These are phyloP conservation scores for Aaosphaeria pasadenensis DNA, from an alignment of 2,329 filamentous ascomycete species.

Conservation along the genomic window DNA sequence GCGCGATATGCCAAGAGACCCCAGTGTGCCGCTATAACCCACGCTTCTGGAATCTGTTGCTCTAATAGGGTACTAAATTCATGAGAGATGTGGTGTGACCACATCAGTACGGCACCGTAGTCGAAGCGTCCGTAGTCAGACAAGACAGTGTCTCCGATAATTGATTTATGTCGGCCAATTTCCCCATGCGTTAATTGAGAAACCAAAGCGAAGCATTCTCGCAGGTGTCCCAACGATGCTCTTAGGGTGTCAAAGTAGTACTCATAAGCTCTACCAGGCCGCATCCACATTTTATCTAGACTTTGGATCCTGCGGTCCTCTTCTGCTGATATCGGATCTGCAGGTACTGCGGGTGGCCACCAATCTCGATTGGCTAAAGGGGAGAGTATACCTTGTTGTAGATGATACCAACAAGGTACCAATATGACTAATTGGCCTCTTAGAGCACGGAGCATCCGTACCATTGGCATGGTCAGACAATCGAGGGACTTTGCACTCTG, in stretches of 20 bases:
- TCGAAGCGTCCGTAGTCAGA: conserved; percentile 6
- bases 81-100: conserved; percentile 10
- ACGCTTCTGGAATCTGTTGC: conserved; percentile 17
- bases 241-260: conserved; percentile 20
- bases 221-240: conserved; percentile 11
- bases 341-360: conserved; percentile 17
- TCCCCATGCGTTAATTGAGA: conserved; percentile 12
- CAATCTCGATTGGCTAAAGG: conserved; percentile 19
- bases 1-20: conserved; percentile 17
- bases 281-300: conserved; percentile 21
- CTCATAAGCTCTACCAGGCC: conserved; percentile 16
- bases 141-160: no score
- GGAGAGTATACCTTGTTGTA: conserved; percentile 13
- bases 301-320: conserved; percentile 13
- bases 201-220: conserved; percentile 17
- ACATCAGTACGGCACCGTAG: conserved; percentile 16
- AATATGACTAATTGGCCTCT: conserved; percentile 23
- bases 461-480: conserved; percentile 1
- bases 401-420: conserved; percentile 18
- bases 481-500: no score
- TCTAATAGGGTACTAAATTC: conserved; percentile 19
- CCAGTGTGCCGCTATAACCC: conserved; percentile 27
- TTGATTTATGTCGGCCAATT: no score
- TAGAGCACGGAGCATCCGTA: conserved; percentile 12
- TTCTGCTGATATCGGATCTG: conserved; percentile 9